phyloP scores from a whole-genome alignment of 73 alveolate genomes.

The Paramecium primaurelia region DNA sequence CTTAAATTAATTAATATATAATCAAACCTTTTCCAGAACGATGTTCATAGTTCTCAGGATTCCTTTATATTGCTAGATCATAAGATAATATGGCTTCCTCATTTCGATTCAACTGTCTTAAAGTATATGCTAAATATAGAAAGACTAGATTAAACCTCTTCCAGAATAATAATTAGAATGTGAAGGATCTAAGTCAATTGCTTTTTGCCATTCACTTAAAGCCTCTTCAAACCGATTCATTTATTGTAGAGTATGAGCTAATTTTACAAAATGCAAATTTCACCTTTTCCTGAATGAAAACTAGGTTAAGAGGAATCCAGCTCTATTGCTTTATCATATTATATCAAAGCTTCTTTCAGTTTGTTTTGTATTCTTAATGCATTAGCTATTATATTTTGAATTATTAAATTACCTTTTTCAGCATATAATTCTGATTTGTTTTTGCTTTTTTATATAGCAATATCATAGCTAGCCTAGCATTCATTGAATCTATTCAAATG shows the following conservation, averaged over 20 bases:
- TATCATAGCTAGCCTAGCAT: not conserved
- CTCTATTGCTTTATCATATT: not conserved
- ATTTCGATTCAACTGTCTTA: not conserved
- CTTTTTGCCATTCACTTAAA: not conserved
- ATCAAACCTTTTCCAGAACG: not conserved
- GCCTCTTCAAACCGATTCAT: not conserved
- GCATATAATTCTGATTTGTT: not conserved
- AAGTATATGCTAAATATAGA: not conserved
- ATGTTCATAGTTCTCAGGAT: not conserved
- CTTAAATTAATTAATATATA: not conserved
- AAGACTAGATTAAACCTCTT: not conserved
- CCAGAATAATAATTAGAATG: not conserved
- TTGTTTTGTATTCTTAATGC: not conserved
- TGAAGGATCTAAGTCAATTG: not conserved
- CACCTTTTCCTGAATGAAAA: not conserved
- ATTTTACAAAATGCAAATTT: no score
- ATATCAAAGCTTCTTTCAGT: not conserved
- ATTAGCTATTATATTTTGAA: not conserved
- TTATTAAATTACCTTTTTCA: not conserved
- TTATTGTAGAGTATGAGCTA: not conserved
- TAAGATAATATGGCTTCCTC: not conserved
- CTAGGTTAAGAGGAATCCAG: not conserved
- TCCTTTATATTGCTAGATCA: not conserved
- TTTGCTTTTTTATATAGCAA: not conserved
- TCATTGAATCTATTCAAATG: not conserved